Percentiles rank a stretch among this genome's conserved stretches.
These are phyloP conservation scores for Sarocladium strictum DNA, from an alignment of 2,329 filamentous ascomycete species.

Conservation along the genomic window DNA sequence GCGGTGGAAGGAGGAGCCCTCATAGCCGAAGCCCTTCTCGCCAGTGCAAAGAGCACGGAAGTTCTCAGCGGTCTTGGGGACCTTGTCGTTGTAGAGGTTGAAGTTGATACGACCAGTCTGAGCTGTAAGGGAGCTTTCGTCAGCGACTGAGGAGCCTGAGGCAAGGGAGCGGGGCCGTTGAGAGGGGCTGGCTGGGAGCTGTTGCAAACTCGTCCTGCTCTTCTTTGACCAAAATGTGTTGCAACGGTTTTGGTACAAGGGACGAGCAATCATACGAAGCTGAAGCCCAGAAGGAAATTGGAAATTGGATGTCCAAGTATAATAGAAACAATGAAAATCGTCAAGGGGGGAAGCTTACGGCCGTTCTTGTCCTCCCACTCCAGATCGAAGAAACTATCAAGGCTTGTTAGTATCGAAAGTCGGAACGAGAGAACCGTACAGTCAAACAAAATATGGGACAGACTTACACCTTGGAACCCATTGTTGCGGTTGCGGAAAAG, in stretches of 20 bases:
- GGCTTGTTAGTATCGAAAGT: conserved; percentile 16
- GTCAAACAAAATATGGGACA: conserved; percentile 13
- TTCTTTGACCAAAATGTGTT: background rate
- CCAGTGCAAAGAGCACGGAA: conserved; percentile 79
- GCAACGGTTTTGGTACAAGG: background rate
- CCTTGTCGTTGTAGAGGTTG: conserved; percentile 76
- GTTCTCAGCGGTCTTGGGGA: conserved; percentile 84
- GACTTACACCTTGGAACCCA: conserved; percentile 66
- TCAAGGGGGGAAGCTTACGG: background rate
- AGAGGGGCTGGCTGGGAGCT: conserved; percentile 2
- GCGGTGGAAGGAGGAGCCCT: conserved; percentile 81
- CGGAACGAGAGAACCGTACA: background rate
- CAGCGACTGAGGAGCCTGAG: conserved; percentile 12
- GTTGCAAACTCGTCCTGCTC: conserved; percentile 4
- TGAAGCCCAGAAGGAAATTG: background rate
- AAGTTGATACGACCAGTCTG: conserved; percentile 81
- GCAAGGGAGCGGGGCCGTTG: conserved; percentile 1
- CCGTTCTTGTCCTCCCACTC: conserved; percentile 53
- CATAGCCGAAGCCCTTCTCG: conserved; percentile 78
- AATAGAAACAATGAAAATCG: background rate
- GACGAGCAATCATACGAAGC: background rate
- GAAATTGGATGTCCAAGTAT: background rate
- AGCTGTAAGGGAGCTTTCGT: conserved; percentile 39
- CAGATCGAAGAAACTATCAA: conserved; percentile 63
- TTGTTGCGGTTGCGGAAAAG: conserved; percentile 60